Evolutionary conservation across 345 rosid genomes (phyloP).

Genomic region (Moringa oleifera): DNA sequence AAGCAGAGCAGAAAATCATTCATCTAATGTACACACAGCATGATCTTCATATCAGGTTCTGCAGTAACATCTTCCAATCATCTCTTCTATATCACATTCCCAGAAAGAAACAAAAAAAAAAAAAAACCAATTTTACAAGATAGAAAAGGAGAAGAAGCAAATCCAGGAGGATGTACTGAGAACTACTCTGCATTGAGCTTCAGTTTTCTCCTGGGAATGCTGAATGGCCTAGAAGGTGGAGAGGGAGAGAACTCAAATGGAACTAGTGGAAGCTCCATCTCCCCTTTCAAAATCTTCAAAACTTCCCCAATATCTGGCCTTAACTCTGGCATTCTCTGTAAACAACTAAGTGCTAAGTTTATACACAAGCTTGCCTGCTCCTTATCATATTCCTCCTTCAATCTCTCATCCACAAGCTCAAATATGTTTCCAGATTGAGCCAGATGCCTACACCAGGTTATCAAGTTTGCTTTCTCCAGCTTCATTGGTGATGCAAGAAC

Average conservation of each 20-base stretch:
- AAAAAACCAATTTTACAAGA: conserved; percentile 7
- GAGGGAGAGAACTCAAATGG: conserved; percentile 91
- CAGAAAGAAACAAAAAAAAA: neutral
- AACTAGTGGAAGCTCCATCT: conserved; percentile 61
- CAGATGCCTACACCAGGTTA: conserved; percentile 93
- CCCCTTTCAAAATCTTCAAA: conserved; percentile 81
- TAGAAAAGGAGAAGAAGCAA: neutral
- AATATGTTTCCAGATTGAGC: conserved; percentile 79
- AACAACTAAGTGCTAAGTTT: conserved; percentile 74
- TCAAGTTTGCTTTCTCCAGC: conserved; percentile 91
- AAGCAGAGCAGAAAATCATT: too few species aligned
- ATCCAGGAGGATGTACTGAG: neutral
- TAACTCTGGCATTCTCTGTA: conserved; percentile 87
- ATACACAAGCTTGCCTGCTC: conserved; percentile 86
- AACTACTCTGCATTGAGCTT: conserved; percentile 44
- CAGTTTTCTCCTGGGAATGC: conserved; percentile 53
- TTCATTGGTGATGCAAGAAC: conserved; percentile 94
- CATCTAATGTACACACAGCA: too few species aligned
- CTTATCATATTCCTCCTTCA: conserved; percentile 62
- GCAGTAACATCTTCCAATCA: too few species aligned
- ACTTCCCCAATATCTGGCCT: conserved; percentile 79
- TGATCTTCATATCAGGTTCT: too few species aligned
- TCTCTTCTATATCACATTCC: neutral
- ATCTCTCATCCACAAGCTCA: conserved; percentile 82
- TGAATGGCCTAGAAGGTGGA: conserved; percentile 62